These are phyloP conservation scores for Kluyveromyces lactis DNA, from an alignment of 805 yeast genomes.

Conservation along the genomic window DNA sequence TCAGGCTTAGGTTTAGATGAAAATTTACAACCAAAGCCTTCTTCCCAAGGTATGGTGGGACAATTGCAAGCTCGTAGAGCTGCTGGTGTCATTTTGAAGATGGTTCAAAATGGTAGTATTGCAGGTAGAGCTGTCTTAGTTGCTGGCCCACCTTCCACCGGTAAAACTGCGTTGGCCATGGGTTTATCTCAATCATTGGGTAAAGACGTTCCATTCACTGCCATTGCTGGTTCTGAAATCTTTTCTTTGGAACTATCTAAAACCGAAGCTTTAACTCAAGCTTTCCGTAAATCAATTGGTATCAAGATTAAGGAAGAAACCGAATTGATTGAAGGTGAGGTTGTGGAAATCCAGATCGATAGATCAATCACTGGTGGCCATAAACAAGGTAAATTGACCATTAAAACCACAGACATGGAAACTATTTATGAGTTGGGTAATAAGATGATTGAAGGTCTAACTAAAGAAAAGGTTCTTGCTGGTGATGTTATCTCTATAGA, in stretches of 20 bases:
- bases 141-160: conserved; percentile 98
- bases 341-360: conserved; percentile 91
- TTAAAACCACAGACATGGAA: conserved; percentile 97
- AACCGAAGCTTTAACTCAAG: conserved; percentile 94
- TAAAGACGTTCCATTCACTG: conserved; percentile 79
- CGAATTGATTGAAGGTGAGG: conserved; percentile 97
- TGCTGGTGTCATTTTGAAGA: conserved; percentile 86
- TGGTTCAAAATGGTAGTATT: conserved; percentile 89
- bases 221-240: conserved; percentile 89
- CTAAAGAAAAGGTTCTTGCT: conserved; percentile 90
- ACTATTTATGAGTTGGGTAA: conserved; percentile 92
- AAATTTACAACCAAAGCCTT: conserved; percentile 69
- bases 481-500: conserved; percentile 96
- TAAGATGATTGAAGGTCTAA: conserved; percentile 89
- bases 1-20: conserved; percentile 96
- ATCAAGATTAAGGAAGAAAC: conserved; percentile 93
- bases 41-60: conserved; percentile 95
- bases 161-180: conserved; percentile 97
- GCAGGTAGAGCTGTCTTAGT: conserved; percentile 94
- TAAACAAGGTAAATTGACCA: conserved; percentile 95
- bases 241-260: conserved; percentile 87
- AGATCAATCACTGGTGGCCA: conserved; percentile 95
- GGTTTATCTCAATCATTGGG: conserved; percentile 74
- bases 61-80: conserved; percentile 93
- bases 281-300: conserved; percentile 93